Base-by-base conservation (phyloP, 139 green algal genomes). In the Prasinococcaceae sp. region DNA sequence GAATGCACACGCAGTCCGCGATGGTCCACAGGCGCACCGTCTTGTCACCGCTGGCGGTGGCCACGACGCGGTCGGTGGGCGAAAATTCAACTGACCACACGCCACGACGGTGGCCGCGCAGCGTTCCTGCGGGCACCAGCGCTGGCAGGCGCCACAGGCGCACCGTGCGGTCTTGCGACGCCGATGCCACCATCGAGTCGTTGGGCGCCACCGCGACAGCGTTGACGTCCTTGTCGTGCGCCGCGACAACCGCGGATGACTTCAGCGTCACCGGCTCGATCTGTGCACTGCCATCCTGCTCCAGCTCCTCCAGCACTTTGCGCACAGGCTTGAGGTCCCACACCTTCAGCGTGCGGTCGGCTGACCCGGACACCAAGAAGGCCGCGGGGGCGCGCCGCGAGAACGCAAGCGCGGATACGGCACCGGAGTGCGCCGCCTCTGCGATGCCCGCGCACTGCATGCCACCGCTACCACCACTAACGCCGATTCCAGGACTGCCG, bases 181-280 rank as follows among this genome's bases (percentile, higher is more conserved):
- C 85, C 0, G 82, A 85, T 23, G 72, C 82, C 2, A 84, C 47
- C 5, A 85, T 50, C 8, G 48, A 30, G 28, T 79, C 58, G 53
- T 86, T 90, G 52, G 84, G 84, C 5, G 82, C 69, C 8, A 95
- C 68, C 1, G 83, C 89, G 20, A 96, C 66, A 0, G 66, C 65
- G 50, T 98, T 98, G 60, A 98, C 82, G 58, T 94, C 84, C 73
- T 98, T 98, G 63, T 94, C 88, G 59, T 98, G 90, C 1, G 80
- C 90, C 17, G 79, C 74, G n/a, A 86, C 79, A 5, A 79, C 81
- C 4, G 88, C 76, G 1, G 53, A 70, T 4, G 71, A 67, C 2
- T 53, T 52, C 40, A 92, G 59, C 25, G 53, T 23, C 12, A 53
- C 20, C 1, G 61, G 53, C 20, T 42, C 19, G 2, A n/a, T n/a